These are phyloP conservation scores for Dendrobium nobile DNA, from an alignment of 106 monocot genomes.

Conservation along the genomic window DNA sequence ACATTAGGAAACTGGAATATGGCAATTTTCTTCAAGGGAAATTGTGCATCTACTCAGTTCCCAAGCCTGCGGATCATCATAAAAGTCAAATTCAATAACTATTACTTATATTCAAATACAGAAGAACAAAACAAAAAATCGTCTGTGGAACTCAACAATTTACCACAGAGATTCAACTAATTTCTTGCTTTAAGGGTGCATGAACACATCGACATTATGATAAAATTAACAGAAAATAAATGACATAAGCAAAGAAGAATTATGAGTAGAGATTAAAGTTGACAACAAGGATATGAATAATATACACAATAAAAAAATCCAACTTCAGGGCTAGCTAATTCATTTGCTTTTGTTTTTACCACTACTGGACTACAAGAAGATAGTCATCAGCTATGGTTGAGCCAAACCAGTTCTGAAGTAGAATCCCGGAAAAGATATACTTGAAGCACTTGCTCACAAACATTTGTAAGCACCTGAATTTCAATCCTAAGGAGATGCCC, in stretches of 20 bases:
- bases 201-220: not conserved
- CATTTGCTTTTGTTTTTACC: not conserved
- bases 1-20: not conserved
- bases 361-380: constrained; percentile 2
- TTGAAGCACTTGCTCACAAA: not conserved
- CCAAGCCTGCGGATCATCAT: not conserved
- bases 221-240: not conserved
- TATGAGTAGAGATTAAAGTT: not conserved
- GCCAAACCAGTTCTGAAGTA: not conserved
- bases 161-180: not conserved
- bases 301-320: not conserved
- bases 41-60: not conserved
- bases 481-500: not conserved
- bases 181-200: not conserved
- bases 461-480: not conserved
- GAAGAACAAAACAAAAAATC: not conserved
- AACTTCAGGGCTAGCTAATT: not conserved
- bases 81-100: not conserved
- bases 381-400: not conserved
- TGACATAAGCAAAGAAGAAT: not conserved
- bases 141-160: not conserved
- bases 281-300: not conserved
- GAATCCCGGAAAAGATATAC: not conserved
- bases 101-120: too few species aligned
- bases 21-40: not conserved